Conservation (phyloP, 2,329 filamentous ascomycete species). For the Laburnicola sp. region DNA sequence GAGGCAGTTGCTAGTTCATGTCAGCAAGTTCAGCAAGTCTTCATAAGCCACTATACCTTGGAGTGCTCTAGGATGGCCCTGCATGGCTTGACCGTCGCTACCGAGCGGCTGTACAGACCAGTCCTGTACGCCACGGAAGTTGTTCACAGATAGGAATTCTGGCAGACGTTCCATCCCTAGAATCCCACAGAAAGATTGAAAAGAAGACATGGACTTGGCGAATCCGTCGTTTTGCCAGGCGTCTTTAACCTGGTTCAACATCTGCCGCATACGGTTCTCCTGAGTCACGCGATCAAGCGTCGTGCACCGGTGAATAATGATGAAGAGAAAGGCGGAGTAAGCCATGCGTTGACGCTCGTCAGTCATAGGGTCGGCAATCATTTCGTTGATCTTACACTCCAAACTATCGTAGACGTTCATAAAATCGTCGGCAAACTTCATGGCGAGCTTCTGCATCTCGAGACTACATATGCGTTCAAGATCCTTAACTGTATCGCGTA, state of each 20-base stretch:
- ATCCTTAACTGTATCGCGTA: slow-evolving; percentile 89
- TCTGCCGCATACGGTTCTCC: slow-evolving; percentile 70
- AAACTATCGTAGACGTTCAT: slow-evolving; percentile 86
- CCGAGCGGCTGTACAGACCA: slow-evolving; percentile 82
- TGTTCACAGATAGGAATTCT: slow-evolving; percentile 72
- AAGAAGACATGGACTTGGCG: slow-evolving; percentile 69
- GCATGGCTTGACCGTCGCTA: slow-evolving; percentile 74
- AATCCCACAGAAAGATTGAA: slow-evolving; percentile 76
- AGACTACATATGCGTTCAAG: slow-evolving; percentile 82
- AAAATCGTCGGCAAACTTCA: slow-evolving; percentile 89
- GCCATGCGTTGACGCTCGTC: slow-evolving; percentile 85
- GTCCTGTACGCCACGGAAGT: slow-evolving; percentile 75
- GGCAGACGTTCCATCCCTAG: slow-evolving; percentile 80
- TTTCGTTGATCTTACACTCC: slow-evolving; percentile 78
- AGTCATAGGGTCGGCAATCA: slow-evolving; percentile 70
- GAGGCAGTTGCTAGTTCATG: slow-evolving; percentile 64
- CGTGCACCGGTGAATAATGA: slow-evolving; percentile 85
- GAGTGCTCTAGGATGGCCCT: slow-evolving; percentile 79
- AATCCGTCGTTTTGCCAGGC: slow-evolving; percentile 77
- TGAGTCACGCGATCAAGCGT: slow-evolving; percentile 73
- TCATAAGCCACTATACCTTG: slow-evolving; percentile 48
- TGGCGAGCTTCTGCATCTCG: slow-evolving; percentile 84
- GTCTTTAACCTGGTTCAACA: slow-evolving; percentile 78
- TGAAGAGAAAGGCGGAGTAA: slow-evolving; percentile 88
- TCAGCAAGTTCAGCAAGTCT: slow-evolving; percentile 33